Evolutionary conservation across 352 stramenopile genomes (phyloP).

Genomic region (Phytopythium montanum): DNA sequence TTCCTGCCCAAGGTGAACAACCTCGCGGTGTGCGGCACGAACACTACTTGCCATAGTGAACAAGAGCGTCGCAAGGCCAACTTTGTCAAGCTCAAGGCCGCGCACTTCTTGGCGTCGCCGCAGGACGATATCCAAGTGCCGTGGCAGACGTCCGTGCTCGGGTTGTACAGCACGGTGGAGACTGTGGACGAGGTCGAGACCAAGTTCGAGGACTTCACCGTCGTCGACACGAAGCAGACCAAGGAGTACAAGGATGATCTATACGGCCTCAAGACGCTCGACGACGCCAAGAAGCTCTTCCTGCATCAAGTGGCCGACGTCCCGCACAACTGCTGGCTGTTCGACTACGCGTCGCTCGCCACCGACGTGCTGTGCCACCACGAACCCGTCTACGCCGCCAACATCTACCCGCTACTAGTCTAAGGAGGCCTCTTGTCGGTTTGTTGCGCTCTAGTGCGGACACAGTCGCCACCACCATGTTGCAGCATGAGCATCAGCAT

Average conservation of each 20-base stretch:
- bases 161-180: constrained; percentile 34
- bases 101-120: constrained; percentile 47
- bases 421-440: too few relatives aligned
- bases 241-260: constrained; percentile 32
- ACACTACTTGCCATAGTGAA: constrained; percentile 12
- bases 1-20: constrained; percentile 44
- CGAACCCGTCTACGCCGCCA: constrained; percentile 22
- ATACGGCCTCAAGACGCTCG: constrained; percentile 38
- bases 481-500: too few relatives aligned
- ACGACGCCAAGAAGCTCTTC: constrained; percentile 17
- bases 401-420: constrained; percentile 28
- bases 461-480: too few relatives aligned
- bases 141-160: constrained; percentile 34
- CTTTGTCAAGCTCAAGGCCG: constrained; percentile 32
- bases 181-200: constrained; percentile 23
- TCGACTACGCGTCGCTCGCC: constrained; percentile 30
- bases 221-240: constrained; percentile 28
- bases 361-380: constrained; percentile 21
- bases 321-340: constrained; percentile 40
- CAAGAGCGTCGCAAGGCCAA: constrained; percentile 36
- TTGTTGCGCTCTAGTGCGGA: too few relatives aligned
- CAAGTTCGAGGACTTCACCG: constrained; percentile 24
- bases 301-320: constrained; percentile 23
- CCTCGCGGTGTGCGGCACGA: constrained; percentile 10
- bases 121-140: constrained; percentile 33